A percentile compares a stretch with the other conserved stretches of the same genome.
Evolutionary conservation across 2,329 filamentous ascomycete genomes (phyloP).

Genomic region (Botryosphaeria agaves): DNA sequence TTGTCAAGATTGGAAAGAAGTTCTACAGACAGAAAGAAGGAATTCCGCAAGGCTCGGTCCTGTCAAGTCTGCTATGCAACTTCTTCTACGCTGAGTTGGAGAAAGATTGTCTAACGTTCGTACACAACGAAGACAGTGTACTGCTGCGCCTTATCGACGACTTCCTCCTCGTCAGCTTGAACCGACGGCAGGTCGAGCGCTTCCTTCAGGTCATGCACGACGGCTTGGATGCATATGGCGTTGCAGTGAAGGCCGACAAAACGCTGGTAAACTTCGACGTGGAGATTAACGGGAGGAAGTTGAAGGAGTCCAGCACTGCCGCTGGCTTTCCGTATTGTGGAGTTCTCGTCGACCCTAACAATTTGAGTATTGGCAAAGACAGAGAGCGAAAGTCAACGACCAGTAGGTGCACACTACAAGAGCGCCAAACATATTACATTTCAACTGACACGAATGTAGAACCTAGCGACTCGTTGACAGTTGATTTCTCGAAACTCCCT

Average conservation of each 20-base stretch:
- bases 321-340: slow-evolving; percentile 83
- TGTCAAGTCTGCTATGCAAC: slow-evolving; percentile 80
- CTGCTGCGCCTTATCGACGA: slow-evolving; percentile 80
- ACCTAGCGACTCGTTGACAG: slow-evolving; percentile 50
- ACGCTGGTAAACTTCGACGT: slow-evolving; percentile 72
- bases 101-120: slow-evolving; percentile 47
- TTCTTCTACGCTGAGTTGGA: slow-evolving; percentile 93
- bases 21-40: slow-evolving; percentile 76
- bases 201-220: slow-evolving; percentile 71
- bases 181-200: slow-evolving; percentile 43
- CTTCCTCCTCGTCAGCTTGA: slow-evolving; percentile 71
- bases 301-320: slow-evolving; percentile 25
- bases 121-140: slow-evolving; percentile 40
- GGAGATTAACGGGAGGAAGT: slow-evolving; percentile 31
- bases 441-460: slow-evolving; percentile 6
- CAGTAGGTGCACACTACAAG: slow-evolving; percentile 28
- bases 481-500: slow-evolving; percentile 55
- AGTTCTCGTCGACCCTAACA: slow-evolving; percentile 53
- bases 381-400: slow-evolving; percentile 32
- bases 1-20: slow-evolving; percentile 77
- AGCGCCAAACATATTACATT: no score
- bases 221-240: slow-evolving; percentile 65
- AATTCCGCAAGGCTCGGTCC: slow-evolving; percentile 82
- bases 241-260: slow-evolving; percentile 60
- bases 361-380: slow-evolving; percentile 59